Percentiles rank a stretch among this genome's conserved stretches.
phyloP scores from a whole-genome alignment of 140 eudicot genomes.

The Stevia rebaudiana region DNA sequence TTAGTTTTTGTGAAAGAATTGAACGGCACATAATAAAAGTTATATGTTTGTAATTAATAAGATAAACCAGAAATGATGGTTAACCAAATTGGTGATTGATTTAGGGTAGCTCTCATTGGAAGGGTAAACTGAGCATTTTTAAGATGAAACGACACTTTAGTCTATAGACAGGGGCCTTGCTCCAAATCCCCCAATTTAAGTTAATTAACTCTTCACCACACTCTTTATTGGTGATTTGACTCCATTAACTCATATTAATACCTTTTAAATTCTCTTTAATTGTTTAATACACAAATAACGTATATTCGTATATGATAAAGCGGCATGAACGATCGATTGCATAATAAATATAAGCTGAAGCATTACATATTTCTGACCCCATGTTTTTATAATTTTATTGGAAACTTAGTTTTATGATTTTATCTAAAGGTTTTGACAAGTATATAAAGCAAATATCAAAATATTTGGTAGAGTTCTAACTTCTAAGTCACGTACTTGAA shows the following conservation, averaged over 20 bases:
- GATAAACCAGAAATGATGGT: too few species aligned
- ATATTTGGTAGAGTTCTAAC: too few species aligned
- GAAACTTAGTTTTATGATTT: too few species aligned
- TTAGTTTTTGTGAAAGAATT: not conserved
- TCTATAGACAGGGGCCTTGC: conserved; percentile 29
- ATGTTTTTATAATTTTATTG: too few species aligned
- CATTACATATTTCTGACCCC: too few species aligned
- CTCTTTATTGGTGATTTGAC: conserved; percentile 23
- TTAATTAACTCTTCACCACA: conserved; percentile 31
- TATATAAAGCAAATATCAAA: too few species aligned
- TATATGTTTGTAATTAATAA: not conserved
- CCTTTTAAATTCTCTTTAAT: conserved; percentile 17
- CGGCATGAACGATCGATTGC: too few species aligned
- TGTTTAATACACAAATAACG: conserved; percentile 8
- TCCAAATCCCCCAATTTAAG: conserved; percentile 29
- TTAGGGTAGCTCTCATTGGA: conserved; percentile 26
- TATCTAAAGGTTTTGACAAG: too few species aligned
- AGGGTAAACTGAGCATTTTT: conserved; percentile 12
- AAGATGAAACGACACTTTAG: conserved; percentile 18
- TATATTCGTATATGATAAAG: too few species aligned
- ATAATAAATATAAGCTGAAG: too few species aligned
- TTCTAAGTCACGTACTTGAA: too few species aligned
- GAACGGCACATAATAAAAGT: too few species aligned
- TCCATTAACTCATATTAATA: conserved; percentile 23
- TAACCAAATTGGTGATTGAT: conserved; percentile 6